Evolutionary conservation across 1,284 basidiomycete genomes (phyloP).

Genomic region (Naganishia albida): DNA sequence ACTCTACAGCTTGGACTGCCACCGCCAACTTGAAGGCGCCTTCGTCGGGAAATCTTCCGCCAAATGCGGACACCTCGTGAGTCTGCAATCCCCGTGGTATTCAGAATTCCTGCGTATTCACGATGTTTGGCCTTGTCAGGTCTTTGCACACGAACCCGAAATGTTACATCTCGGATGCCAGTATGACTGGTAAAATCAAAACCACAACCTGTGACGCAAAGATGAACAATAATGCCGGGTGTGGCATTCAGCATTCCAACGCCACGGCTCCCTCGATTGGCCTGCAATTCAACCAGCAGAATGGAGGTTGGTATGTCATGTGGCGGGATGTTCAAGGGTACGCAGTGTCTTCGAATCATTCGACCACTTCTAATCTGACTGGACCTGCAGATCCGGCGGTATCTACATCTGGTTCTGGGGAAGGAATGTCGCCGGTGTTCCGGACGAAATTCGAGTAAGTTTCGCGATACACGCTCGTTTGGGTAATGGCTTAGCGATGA

Average conservation of each 20-base stretch:
- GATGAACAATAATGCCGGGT: slow-evolving; percentile 64
- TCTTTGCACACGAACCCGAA: slow-evolving; percentile 55
- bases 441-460: slow-evolving; percentile 47
- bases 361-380: background rate
- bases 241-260: slow-evolving; percentile 61
- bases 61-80: slow-evolving; percentile 25
- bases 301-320: slow-evolving; percentile 77
- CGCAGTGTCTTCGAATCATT: slow-evolving; percentile 22
- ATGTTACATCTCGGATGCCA: slow-evolving; percentile 59
- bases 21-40: slow-evolving; percentile 38
- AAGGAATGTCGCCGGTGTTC: slow-evolving; percentile 41
- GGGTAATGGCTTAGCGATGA: too few relatives aligned
- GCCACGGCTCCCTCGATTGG: slow-evolving; percentile 39
- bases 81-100: background rate
- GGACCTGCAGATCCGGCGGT: slow-evolving; percentile 39
- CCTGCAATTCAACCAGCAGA: slow-evolving; percentile 54
- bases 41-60: background rate
- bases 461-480: too few relatives aligned
- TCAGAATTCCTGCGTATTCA: too few relatives aligned
- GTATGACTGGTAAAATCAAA: slow-evolving; percentile 41
- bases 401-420: slow-evolving; percentile 51
- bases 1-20: slow-evolving; percentile 42
- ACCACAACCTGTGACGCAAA: slow-evolving; percentile 37
- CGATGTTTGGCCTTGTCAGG: background rate
- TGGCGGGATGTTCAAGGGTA: slow-evolving; percentile 47